Evolutionary conservation across 169 alveolate genomes (phyloP).

Genomic region (Plasmodium vivax): DNA sequence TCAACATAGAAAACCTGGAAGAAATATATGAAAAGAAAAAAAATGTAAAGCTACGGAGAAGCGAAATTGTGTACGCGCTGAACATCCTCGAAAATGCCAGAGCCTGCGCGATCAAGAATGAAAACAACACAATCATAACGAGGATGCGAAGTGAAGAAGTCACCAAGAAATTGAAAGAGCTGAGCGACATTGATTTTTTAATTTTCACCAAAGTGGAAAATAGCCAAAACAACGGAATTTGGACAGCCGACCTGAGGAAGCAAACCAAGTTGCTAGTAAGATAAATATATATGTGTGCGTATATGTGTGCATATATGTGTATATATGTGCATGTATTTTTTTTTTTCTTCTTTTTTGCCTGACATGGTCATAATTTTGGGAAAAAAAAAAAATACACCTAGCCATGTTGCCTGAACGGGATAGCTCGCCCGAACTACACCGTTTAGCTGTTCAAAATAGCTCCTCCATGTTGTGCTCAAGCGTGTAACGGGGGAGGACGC

Average conservation of each 20-base stretch:
- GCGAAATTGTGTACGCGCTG: slow-evolving; percentile 75
- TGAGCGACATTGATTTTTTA: slow-evolving; percentile 89
- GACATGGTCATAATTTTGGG: neutral
- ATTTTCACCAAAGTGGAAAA: slow-evolving; percentile 91
- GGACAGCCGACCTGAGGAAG: slow-evolving; percentile 94
- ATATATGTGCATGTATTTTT: too few species aligned
- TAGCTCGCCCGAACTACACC: neutral
- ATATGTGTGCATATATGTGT: too few species aligned
- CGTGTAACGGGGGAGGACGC: neutral
- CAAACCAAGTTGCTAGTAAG: slow-evolving; percentile 87
- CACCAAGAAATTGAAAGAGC: slow-evolving; percentile 85
- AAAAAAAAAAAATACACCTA: neutral
- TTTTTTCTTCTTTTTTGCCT: neutral
- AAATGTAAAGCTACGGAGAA: slow-evolving; percentile 45
- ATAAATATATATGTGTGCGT: neutral
- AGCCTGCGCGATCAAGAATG: slow-evolving; percentile 79
- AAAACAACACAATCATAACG: slow-evolving; percentile 74
- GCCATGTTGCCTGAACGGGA: neutral
- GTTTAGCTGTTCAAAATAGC: neutral
- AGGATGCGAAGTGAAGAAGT: slow-evolving; percentile 86
- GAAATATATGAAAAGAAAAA: slow-evolving; percentile 71
- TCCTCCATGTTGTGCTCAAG: neutral
- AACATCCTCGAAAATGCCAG: slow-evolving; percentile 79
- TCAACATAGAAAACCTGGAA: slow-evolving; percentile 47
- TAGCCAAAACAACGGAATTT: slow-evolving; percentile 92